A percentile compares a stretch with the other conserved stretches of the same genome.
Evolutionary conservation across 805 yeast genomes (phyloP).

Genomic region (Priceomyces melissophilus): DNA sequence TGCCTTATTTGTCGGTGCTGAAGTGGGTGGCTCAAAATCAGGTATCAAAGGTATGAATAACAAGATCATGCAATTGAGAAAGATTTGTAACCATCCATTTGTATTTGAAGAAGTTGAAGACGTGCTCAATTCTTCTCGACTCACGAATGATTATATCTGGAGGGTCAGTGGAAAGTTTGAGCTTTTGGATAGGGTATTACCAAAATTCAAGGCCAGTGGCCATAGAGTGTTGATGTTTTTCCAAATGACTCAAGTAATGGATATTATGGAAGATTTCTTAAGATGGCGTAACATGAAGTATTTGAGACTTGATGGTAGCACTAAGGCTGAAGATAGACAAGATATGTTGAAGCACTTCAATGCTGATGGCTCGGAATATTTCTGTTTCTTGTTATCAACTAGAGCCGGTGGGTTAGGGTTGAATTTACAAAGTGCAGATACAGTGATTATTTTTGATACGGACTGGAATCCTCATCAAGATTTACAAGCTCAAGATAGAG

Average conservation of each 20-base stretch:
- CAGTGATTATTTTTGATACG: slow-evolving; percentile 81
- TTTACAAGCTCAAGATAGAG: slow-evolving; percentile 87
- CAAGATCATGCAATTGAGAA: slow-evolving; percentile 80
- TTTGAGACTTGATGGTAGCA: slow-evolving; percentile 76
- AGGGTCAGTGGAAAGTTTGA: slow-evolving; percentile 81
- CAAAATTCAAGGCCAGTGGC: slow-evolving; percentile 69
- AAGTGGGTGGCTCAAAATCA: slow-evolving; percentile 55
- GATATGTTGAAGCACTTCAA: slow-evolving; percentile 69
- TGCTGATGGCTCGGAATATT: slow-evolving; percentile 72
- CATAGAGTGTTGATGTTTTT: slow-evolving; percentile 80
- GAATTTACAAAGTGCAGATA: slow-evolving; percentile 83
- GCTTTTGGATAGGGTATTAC: slow-evolving; percentile 67
- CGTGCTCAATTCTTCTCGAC: slow-evolving; percentile 58
- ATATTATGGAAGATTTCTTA: slow-evolving; percentile 81
- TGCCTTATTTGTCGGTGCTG: slow-evolving; percentile 62
- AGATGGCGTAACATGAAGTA: slow-evolving; percentile 65
- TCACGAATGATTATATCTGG: slow-evolving; percentile 67
- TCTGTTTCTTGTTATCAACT: slow-evolving; percentile 74
- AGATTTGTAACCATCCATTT: slow-evolving; percentile 84
- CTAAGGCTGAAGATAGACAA: slow-evolving; percentile 82
- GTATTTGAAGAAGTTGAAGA: slow-evolving; percentile 81
- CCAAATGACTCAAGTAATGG: slow-evolving; percentile 90
- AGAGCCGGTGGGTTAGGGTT: slow-evolving; percentile 90
- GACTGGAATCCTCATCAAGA: slow-evolving; percentile 94
- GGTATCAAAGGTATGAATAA: slow-evolving; percentile 78